These are phyloP conservation scores for Saccharomyces hybrid DNA, from an alignment of 1,139 yeast genomes.

Conservation along the genomic window DNA sequence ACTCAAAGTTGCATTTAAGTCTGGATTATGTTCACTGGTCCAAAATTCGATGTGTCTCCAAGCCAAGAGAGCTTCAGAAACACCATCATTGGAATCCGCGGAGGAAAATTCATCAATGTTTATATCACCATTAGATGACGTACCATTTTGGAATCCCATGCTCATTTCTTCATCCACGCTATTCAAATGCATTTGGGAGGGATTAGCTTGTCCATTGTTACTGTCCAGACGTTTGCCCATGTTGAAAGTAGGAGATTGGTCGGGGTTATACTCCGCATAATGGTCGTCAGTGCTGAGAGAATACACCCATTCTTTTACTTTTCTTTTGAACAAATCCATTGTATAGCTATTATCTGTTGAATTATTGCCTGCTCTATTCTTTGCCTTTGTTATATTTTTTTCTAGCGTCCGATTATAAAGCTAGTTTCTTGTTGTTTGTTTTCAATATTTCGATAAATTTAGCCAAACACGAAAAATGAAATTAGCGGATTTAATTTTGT, in stretches of 20 bases:
- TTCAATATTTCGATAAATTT: neutral
- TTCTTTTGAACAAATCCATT: slow-evolving; percentile 34
- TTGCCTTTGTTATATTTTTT: neutral
- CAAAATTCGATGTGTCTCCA: slow-evolving; percentile 66
- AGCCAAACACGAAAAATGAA: neutral
- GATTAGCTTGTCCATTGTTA: slow-evolving; percentile 5
- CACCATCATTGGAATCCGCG: slow-evolving; percentile 41
- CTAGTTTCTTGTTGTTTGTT: neutral
- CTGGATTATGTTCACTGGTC: slow-evolving; percentile 48
- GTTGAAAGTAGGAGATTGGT: slow-evolving; percentile 26
- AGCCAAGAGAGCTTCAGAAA: slow-evolving; percentile 54
- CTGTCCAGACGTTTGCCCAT: slow-evolving; percentile 17
- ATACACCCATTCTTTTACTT: slow-evolving; percentile 50
- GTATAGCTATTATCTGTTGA: neutral
- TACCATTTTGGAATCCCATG: neutral
- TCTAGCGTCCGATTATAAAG: neutral
- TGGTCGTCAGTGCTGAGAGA: slow-evolving; percentile 58
- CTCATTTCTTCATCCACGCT: slow-evolving; percentile 11
- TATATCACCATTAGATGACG: slow-evolving; percentile 7
- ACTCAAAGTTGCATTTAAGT: slow-evolving; percentile 48
- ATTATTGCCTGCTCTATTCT: neutral
- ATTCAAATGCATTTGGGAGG: slow-evolving; percentile 11
- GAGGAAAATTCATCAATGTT: slow-evolving; percentile 14
- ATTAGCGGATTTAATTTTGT: neutral
- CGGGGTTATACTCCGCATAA: slow-evolving; percentile 57